phyloP scores from a whole-genome alignment of 768 basidiomycete species.

The Coprinellus aureogranulatus region DNA sequence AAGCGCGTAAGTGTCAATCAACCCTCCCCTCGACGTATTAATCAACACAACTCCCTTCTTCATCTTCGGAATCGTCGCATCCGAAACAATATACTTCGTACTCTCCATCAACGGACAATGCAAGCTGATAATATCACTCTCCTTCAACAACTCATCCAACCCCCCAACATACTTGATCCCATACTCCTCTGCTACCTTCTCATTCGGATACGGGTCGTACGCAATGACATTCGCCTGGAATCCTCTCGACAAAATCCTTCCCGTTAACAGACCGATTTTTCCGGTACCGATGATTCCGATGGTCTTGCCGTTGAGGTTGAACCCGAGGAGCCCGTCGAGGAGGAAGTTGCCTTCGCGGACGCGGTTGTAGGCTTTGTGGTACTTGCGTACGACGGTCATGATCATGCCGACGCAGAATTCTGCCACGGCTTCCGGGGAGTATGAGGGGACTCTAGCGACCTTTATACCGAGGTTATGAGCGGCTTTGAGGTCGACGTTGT shows the following conservation, averaged over 20 bases:
- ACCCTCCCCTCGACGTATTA: conserved; percentile 42
- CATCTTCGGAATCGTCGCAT: conserved; percentile 33
- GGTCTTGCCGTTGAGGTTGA: conserved; percentile 41
- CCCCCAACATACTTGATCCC: conserved; percentile 38
- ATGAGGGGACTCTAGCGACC: conserved; percentile 41
- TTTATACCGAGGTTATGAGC: conserved; percentile 31
- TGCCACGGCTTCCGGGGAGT: conserved; percentile 43
- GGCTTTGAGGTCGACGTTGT: conserved; percentile 38
- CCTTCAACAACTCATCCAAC: conserved; percentile 32
- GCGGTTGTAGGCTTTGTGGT: conserved; percentile 45
- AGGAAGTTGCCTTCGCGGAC: conserved; percentile 47
- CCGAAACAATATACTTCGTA: conserved; percentile 42
- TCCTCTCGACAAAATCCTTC: conserved; percentile 39
- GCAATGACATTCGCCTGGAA: conserved; percentile 40
- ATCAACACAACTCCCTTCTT: conserved; percentile 42
- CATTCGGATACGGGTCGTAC: conserved; percentile 36
- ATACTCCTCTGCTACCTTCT: conserved; percentile 29
- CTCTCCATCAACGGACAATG: conserved; percentile 38
- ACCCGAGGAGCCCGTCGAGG: conserved; percentile 41
- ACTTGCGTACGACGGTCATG: conserved; percentile 43
- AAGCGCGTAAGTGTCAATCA: conserved; percentile 41
- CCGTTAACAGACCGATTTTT: conserved; percentile 41
- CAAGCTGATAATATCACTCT: conserved; percentile 41
- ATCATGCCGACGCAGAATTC: conserved; percentile 48
- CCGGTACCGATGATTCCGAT: conserved; percentile 46